A percentile compares a stretch with the other conserved stretches of the same genome.
Evolutionary conservation across 148 eudicot species (phyloP).

Genomic region (Diospyros kaki): DNA sequence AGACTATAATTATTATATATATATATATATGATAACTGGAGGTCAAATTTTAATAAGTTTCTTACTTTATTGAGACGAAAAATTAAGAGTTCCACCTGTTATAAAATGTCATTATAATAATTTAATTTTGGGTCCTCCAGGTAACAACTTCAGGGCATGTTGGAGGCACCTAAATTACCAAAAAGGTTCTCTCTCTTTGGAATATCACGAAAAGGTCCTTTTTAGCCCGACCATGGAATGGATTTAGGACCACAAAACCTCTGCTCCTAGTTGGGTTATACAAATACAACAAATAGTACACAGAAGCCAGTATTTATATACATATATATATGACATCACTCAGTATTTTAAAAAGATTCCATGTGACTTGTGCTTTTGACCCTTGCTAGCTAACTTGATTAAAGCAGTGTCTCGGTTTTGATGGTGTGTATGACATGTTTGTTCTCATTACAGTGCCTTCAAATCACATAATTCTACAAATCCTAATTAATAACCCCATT

Average conservation of each 20-base stretch:
- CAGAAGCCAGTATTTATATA: too few species aligned
- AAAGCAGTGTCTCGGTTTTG: not conserved
- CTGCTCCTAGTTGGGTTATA: too few species aligned
- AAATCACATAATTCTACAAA: too few species aligned
- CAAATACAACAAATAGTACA: too few species aligned
- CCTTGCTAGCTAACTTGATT: not conserved
- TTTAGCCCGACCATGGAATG: not conserved
- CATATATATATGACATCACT: too few species aligned
- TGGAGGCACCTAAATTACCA: conserved; percentile 19
- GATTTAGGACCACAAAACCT: not conserved
- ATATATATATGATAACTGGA: not conserved
- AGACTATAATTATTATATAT: too few species aligned
- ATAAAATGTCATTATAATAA: not conserved
- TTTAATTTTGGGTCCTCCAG: not conserved
- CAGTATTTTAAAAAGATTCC: not conserved
- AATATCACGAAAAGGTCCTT: conserved; percentile 24
- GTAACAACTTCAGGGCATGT: conserved; percentile 9
- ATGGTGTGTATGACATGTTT: conserved; percentile 12
- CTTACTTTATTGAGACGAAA: not conserved
- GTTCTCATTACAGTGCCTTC: not conserved
- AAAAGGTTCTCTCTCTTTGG: conserved; percentile 11
- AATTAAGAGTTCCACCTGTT: not conserved
- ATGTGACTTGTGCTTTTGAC: conserved; percentile 7
- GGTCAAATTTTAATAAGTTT: not conserved
- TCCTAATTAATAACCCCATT: too few species aligned